Percentiles rank a stretch among this genome's conserved stretches.
Conservation (phyloP, 163 green algal species). For the Chloroidium sp. region DNA sequence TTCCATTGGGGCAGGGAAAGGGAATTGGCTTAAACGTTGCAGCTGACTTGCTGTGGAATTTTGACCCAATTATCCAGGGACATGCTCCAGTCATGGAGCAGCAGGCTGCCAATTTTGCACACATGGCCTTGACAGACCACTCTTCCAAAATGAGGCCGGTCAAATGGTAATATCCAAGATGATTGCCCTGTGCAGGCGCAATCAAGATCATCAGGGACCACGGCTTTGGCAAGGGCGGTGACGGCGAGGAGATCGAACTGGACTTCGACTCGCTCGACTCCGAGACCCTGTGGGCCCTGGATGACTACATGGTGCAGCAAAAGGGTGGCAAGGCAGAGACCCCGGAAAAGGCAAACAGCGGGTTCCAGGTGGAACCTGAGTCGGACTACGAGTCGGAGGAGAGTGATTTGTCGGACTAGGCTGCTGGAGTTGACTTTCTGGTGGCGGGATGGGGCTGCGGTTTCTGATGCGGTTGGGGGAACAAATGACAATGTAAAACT, state of each 20-base stretch:
- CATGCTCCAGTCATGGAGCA: too few species aligned
- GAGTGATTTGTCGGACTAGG: background rate
- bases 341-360: background rate
- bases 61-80: too few species aligned
- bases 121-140: background rate
- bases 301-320: slow-evolving; percentile 6
- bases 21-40: too few species aligned
- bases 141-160: background rate
- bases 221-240: background rate
- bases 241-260: slow-evolving; percentile 22
- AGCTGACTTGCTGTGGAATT: too few species aligned
- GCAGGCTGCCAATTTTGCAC: background rate
- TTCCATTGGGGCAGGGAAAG: too few species aligned
- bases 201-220: slow-evolving; percentile 4
- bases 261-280: slow-evolving; percentile 23
- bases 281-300: slow-evolving; percentile 19
- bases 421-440: background rate
- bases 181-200: background rate
- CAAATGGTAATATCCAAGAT: background rate
- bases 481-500: too few species aligned
- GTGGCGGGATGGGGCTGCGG: background rate
- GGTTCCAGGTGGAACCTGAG: background rate
- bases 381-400: background rate
- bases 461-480: background rate
- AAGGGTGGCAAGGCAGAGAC: background rate